Evolutionary conservation across 495 filamentous ascomycete genomes (phyloP).

Genomic region (Trichoderma virens): DNA sequence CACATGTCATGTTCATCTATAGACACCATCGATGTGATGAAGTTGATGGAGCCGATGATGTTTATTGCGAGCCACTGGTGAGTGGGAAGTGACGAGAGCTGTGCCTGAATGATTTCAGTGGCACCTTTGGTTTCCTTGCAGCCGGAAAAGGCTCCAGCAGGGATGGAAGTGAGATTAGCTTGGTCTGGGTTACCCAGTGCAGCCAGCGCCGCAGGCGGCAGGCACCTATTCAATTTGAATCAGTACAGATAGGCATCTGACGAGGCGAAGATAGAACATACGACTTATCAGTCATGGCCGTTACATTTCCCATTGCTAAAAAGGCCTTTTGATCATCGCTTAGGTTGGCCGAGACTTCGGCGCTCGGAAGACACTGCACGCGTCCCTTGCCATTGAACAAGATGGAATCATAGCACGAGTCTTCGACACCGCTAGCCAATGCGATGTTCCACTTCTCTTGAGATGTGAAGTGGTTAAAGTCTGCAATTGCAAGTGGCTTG

Average conservation of each 20-base stretch:
- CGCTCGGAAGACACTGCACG: conserved; percentile 35
- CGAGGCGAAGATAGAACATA: conserved; percentile 17
- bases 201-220: conserved; percentile 21
- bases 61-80: conserved; percentile 41
- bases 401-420: conserved; percentile 41
- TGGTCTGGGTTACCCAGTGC: conserved; percentile 16
- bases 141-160: conserved; percentile 26
- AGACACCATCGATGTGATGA: conserved; percentile 34
- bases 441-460: conserved; percentile 34
- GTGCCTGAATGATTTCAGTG: conserved; percentile 29
- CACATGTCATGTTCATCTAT: conserved; percentile 38
- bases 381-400: conserved; percentile 48
- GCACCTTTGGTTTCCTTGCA: conserved; percentile 35
- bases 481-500: conserved; percentile 42
- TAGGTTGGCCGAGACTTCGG: conserved; percentile 27
- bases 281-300: conserved; percentile 44
- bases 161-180: conserved; percentile 28
- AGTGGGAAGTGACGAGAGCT: conserved; percentile 13
- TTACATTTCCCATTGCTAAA: conserved; percentile 24
- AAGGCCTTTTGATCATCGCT: conserved; percentile 25
- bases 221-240: conserved; percentile 10
- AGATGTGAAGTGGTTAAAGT: conserved; percentile 47
- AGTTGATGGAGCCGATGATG: conserved; percentile 34
- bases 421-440: conserved; percentile 28
- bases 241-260: not conserved